Conservation (phyloP, 2,329 filamentous ascomycete species). For the Cladosporium sp. region DNA sequence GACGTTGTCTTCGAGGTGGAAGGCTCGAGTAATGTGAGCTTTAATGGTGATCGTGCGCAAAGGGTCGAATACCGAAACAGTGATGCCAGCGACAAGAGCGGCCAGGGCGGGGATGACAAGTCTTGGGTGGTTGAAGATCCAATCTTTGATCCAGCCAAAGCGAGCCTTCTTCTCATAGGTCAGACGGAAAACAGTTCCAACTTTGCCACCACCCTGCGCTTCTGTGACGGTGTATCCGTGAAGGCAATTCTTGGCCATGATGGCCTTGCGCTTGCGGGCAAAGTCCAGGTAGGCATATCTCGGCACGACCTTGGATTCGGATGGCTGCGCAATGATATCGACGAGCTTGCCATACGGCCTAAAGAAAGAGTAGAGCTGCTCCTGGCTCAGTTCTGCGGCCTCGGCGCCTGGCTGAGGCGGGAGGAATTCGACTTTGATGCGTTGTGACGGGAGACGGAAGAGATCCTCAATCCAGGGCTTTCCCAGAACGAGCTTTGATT, state of each 20-base stretch:
- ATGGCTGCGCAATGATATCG: constrained; percentile 78
- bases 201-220: constrained; percentile 68
- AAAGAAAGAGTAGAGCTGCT: constrained; percentile 83
- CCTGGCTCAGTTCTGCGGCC: constrained; percentile 78
- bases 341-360: constrained; percentile 86
- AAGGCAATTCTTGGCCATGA: constrained; percentile 89
- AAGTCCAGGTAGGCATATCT: constrained; percentile 81
- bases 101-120: constrained; percentile 83
- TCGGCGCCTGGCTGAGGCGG: constrained; percentile 68
- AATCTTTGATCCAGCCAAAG: constrained; percentile 78
- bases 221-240: constrained; percentile 77
- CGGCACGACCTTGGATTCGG: constrained; percentile 81
- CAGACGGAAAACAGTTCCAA: constrained; percentile 74
- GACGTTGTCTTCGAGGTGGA: constrained; percentile 71
- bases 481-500: constrained; percentile 73
- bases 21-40: constrained; percentile 75
- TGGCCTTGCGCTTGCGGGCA: constrained; percentile 68
- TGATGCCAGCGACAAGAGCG: constrained; percentile 77
- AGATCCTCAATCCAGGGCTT: constrained; percentile 94
- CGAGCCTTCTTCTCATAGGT: constrained; percentile 81
- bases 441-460: constrained; percentile 73
- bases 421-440: constrained; percentile 82
- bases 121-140: constrained; percentile 80
- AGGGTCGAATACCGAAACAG: constrained; percentile 88
- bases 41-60: constrained; percentile 93